A percentile compares a stretch with the other conserved stretches of the same genome.
These are phyloP conservation scores for Pseudevernia furfuracea DNA, from an alignment of 495 filamentous ascomycete genomes.

Conservation along the genomic window DNA sequence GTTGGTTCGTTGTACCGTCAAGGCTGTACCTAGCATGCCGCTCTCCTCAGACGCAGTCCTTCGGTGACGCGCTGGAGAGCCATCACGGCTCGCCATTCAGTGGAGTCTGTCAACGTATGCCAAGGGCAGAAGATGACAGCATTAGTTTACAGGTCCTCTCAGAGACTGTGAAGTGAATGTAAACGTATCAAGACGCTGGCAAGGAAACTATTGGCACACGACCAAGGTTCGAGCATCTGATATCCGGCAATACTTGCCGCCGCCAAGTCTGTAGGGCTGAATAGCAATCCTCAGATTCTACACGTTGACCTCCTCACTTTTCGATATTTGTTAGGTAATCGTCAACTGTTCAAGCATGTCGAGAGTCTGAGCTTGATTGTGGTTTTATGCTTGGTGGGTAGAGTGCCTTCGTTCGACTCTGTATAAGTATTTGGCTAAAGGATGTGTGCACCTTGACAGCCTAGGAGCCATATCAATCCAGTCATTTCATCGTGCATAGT, in stretches of 20 bases:
- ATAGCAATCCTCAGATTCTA: not conserved
- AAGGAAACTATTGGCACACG: not conserved
- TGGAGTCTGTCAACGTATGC: not conserved
- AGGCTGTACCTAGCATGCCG: conserved; percentile 44
- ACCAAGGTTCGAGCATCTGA: conserved; percentile 6
- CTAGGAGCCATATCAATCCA: not conserved
- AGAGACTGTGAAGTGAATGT: not conserved
- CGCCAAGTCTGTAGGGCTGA: conserved; percentile 9
- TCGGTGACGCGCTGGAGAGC: conserved; percentile 22
- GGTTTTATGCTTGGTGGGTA: not conserved
- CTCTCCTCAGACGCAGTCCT: conserved; percentile 34
- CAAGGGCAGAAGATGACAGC: not conserved
- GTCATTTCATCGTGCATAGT: too few species aligned
- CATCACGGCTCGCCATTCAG: conserved; percentile 26
- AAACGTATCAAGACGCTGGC: not conserved
- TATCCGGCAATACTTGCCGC: not conserved
- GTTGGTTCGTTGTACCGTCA: conserved; percentile 43
- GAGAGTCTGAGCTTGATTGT: not conserved
- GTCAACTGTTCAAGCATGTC: not conserved
- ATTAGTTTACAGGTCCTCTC: not conserved
- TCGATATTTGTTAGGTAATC: too few species aligned
- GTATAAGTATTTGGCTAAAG: not conserved
- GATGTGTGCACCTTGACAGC: not conserved
- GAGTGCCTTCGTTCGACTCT: not conserved
- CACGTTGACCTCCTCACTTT: too few species aligned